Percentiles rank a stretch among this genome's conserved stretches.
phyloP scores from a whole-genome alignment of 331 rosid genomes.

The Acacia concinna region DNA sequence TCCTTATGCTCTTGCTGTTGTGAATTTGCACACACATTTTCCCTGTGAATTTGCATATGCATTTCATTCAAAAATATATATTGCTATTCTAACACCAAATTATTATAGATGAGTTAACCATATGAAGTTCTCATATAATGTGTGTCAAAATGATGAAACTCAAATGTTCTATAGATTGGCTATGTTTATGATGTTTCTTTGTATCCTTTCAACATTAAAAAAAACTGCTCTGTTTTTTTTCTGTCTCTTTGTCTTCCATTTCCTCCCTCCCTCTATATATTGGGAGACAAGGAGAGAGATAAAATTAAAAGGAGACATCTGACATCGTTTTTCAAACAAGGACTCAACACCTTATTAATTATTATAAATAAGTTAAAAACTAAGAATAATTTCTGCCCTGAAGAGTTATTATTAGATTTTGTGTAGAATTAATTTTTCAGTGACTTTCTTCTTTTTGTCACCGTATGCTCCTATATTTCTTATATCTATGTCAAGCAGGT shows the following conservation, averaged over 20 bases:
- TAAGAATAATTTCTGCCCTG: neutral
- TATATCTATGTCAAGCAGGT: neutral
- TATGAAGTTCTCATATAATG: neutral
- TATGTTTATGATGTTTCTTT: neutral
- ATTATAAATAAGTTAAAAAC: neutral
- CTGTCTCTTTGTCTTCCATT: neutral
- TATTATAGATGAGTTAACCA: neutral
- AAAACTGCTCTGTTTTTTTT: neutral
- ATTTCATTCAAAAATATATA: neutral
- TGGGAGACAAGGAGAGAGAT: no score
- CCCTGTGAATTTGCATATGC: neutral
- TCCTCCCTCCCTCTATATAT: no score
- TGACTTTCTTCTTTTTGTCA: neutral
- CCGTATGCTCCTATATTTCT: neutral
- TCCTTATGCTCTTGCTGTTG: neutral
- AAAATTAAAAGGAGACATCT: neutral
- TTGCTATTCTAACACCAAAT: neutral
- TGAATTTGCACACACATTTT: neutral
- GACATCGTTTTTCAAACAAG: no score
- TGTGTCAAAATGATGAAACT: neutral
- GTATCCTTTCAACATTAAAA: neutral
- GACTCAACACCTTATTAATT: neutral
- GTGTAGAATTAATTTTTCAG: neutral
- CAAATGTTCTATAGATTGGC: neutral
- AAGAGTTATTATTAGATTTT: neutral